Evolutionary conservation across 1,139 yeast species (phyloP).

Genomic region (Candida frijolesensis): DNA sequence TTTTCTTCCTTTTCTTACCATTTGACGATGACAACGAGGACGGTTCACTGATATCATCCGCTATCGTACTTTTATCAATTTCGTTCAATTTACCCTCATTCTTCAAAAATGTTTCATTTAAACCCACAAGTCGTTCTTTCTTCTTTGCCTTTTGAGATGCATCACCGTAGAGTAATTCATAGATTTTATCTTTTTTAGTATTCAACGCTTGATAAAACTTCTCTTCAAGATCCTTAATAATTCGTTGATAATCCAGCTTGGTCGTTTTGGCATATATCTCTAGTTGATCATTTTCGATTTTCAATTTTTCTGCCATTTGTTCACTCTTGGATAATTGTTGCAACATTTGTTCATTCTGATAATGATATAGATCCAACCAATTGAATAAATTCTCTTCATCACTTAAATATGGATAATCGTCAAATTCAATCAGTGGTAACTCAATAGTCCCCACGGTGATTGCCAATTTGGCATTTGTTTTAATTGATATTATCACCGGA

Average conservation of each 20-base stretch:
- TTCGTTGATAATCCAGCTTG: conserved; percentile 26
- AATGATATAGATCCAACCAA: conserved; percentile 29
- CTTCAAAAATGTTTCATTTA: conserved; percentile 12
- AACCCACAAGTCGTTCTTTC: conserved; percentile 10
- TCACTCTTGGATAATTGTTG: conserved; percentile 8
- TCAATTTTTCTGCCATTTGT: conserved; percentile 12
- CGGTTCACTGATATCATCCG: conserved; percentile 8
- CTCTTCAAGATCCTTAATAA: conserved; percentile 36
- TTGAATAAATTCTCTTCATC: conserved; percentile 24
- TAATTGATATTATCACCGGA: conserved; percentile 21
- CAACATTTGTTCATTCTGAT: conserved; percentile 19
- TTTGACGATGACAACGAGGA: background rate
- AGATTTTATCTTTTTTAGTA: conserved; percentile 39
- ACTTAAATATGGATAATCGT: conserved; percentile 14
- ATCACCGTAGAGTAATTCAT: conserved; percentile 23
- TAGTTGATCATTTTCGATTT: conserved; percentile 17
- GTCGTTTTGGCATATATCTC: conserved; percentile 21
- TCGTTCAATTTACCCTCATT: conserved; percentile 13
- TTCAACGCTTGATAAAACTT: conserved; percentile 40
- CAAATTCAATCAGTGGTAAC: conserved; percentile 20
- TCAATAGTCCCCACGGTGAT: conserved; percentile 27
- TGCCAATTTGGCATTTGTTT: conserved; percentile 26
- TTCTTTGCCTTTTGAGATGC: conserved; percentile 6
- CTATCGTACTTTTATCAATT: conserved; percentile 12
- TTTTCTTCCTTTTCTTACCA: background rate